Percentiles rank a stretch among this genome's conserved stretches.
phyloP scores from a whole-genome alignment of 1,284 basidiomycete species.

The Naganishia liquefaciens region DNA sequence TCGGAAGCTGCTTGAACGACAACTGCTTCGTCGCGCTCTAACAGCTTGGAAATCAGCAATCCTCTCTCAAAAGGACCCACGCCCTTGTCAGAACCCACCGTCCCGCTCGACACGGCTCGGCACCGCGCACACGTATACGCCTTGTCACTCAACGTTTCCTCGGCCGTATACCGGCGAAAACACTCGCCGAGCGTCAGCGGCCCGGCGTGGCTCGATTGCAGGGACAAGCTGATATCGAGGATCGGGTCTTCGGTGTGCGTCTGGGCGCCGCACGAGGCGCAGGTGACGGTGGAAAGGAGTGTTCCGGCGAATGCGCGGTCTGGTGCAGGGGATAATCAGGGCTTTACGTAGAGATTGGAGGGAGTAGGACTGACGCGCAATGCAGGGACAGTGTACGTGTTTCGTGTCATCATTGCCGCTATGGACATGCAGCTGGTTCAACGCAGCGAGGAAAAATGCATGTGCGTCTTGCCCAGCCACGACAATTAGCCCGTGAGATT shows the following conservation, averaged over 20 bases:
- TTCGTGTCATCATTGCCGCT: constrained; percentile 60
- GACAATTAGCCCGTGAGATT: not conserved
- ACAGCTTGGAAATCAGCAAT: not conserved
- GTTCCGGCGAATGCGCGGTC: constrained; percentile 84
- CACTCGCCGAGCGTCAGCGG: constrained; percentile 69
- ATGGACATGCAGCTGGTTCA: constrained; percentile 81
- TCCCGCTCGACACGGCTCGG: constrained; percentile 13
- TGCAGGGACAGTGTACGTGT: constrained; percentile 69
- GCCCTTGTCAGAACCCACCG: not conserved
- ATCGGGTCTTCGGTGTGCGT: constrained; percentile 84
- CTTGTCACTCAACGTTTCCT: constrained; percentile 40
- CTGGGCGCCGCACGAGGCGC: constrained; percentile 69
- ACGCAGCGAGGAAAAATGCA: constrained; percentile 71
- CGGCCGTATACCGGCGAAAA: constrained; percentile 58
- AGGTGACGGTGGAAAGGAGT: constrained; percentile 85
- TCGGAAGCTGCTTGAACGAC: constrained; percentile 79
- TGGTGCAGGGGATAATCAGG: constrained; percentile 29
- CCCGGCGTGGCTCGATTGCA: constrained; percentile 56
- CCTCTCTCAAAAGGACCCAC: not conserved
- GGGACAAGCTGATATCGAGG: constrained; percentile 86
- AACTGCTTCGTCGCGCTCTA: constrained; percentile 79
- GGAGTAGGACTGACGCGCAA: constrained; percentile 61
- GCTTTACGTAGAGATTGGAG: not conserved
- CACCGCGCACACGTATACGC: constrained; percentile 52
- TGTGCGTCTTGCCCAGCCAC: constrained; percentile 50